phyloP scores from a whole-genome alignment of 805 yeast species.

The Alloascoidea africana region DNA sequence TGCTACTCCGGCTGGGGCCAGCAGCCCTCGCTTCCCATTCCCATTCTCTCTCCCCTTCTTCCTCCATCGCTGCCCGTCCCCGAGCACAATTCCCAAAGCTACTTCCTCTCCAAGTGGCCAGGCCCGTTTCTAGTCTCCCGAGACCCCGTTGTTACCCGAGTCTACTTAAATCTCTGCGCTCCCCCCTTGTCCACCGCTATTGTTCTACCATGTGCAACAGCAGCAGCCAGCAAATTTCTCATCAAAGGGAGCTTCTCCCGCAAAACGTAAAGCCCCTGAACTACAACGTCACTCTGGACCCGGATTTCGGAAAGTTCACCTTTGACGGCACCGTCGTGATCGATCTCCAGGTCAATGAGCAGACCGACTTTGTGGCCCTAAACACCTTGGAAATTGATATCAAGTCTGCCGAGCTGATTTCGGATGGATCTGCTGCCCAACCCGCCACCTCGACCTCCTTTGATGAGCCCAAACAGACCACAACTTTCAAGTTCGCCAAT shows the following conservation, averaged over 20 bases:
- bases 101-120: background rate
- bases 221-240: background rate
- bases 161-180: too few species aligned
- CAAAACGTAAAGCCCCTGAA: conserved; percentile 54
- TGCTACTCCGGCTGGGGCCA: too few species aligned
- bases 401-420: conserved; percentile 25
- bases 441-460: conserved; percentile 17
- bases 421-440: conserved; percentile 14
- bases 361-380: conserved; percentile 31
- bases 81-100: too few species aligned
- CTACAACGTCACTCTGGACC: conserved; percentile 55
- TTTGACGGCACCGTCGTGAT: conserved; percentile 34
- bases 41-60: background rate
- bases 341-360: conserved; percentile 25
- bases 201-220: conserved; percentile 10
- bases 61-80: background rate
- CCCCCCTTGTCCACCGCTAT: background rate
- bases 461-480: conserved; percentile 45
- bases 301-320: conserved; percentile 31
- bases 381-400: conserved; percentile 55
- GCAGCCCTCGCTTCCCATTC: too few species aligned
- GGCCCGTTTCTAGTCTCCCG: too few species aligned
- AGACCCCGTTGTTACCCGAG: too few species aligned
- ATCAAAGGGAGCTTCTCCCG: conserved; percentile 44
- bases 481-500: conserved; percentile 39